Evolutionary conservation across 108 stramenopile species (phyloP), one percentile per base, ranked within the genome.

Genomic region (Seminavis robusta): DNA sequence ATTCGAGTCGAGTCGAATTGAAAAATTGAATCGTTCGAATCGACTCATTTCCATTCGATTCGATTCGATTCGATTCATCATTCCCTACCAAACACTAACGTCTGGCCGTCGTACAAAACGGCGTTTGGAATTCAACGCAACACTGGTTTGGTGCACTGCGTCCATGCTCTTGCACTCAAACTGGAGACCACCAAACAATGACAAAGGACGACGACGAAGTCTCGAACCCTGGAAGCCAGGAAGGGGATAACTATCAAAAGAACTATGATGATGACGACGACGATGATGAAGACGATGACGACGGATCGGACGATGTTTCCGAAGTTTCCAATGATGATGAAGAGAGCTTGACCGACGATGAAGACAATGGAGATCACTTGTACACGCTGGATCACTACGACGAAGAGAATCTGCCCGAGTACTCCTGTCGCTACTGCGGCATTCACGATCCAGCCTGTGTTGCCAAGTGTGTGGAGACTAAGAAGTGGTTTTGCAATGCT

Each of bases 401-500:
- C 38, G 87, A 87, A 45, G 65, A 68, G 5, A 77, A 73, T 3
- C 50, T 92, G 19, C 95, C 94, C 7, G 89, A 91, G 42, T 93
- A 90, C 62, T 79, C 95, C 23, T 98, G 97, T 70, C 72, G 79
- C 7, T 99, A 97, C 67, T 99, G 98, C 67, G 98, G 98, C 23
- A 86, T 99, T 47, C 85, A 90, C 61, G 95, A 98, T 60, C 95
- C 95, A 25, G 76, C 84, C 24, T 84, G 86, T 63, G 95, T 99
- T n/a, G 96, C 95, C 10, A 68, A 78, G 32, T 97, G 98, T 56
- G 94, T 96, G 20, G 94, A 95, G 56, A 84, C 86, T 20, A 83
- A 85, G 37, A 97, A 97, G 58, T 99, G 98, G 98, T 95, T 99
- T 52, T 99, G 98, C 75, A 99, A 97, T 68, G 88, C 94, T 20